phyloP scores from a whole-genome alignment of 352 stramenopile species.

The Pythium aristosporum region DNA sequence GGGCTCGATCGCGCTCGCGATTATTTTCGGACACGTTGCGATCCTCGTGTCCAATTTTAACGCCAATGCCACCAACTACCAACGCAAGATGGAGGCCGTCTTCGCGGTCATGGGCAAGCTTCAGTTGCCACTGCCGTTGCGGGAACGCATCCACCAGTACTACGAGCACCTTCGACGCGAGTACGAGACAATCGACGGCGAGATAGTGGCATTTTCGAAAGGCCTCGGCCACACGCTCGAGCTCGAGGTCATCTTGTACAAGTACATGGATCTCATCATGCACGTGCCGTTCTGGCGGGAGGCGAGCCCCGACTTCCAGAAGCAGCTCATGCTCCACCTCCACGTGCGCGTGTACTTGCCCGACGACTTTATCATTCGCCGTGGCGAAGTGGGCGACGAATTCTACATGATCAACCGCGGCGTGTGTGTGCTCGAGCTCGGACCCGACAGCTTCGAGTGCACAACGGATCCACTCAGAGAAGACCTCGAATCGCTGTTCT shows the following conservation, averaged over 20 bases:
- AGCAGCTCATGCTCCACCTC: slow-evolving; percentile 55
- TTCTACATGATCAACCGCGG: slow-evolving; percentile 76
- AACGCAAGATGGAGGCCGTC: slow-evolving; percentile 68
- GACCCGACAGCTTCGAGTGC: slow-evolving; percentile 33
- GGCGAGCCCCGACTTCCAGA: slow-evolving; percentile 59
- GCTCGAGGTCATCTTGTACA: slow-evolving; percentile 65
- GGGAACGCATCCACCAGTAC: slow-evolving; percentile 63
- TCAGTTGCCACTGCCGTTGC: slow-evolving; percentile 39
- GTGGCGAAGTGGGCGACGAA: slow-evolving; percentile 54
- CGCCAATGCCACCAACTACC: slow-evolving; percentile 48
- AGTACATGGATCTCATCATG: slow-evolving; percentile 71
- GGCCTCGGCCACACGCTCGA: slow-evolving; percentile 50
- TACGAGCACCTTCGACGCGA: slow-evolving; percentile 65
- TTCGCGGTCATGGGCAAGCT: slow-evolving; percentile 62
- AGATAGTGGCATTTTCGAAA: slow-evolving; percentile 50
- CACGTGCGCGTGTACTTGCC: slow-evolving; percentile 66
- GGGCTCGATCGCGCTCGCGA: slow-evolving; percentile 55
- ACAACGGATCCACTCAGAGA: slow-evolving; percentile 11
- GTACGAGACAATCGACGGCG: slow-evolving; percentile 62
- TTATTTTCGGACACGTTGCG: slow-evolving; percentile 66
- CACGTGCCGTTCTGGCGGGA: slow-evolving; percentile 58
- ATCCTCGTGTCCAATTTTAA: slow-evolving; percentile 69
- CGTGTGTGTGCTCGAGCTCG: slow-evolving; percentile 40
- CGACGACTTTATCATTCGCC: slow-evolving; percentile 70
- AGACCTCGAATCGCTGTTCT: slow-evolving; percentile 1